Base-by-base conservation (phyloP, 805 yeast genomes). In the Ogataea populi-albae region DNA sequence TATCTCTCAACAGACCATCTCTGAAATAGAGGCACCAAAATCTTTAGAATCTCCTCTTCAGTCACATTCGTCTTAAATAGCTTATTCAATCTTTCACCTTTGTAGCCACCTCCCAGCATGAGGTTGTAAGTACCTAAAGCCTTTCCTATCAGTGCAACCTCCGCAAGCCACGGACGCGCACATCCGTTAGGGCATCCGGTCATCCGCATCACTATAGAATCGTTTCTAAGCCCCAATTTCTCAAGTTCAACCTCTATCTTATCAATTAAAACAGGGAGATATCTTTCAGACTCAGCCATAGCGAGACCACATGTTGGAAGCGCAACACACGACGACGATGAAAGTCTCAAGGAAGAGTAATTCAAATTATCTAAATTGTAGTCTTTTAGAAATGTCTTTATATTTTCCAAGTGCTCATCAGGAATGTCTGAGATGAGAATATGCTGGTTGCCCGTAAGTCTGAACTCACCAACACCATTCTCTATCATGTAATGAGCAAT, bases 161-260 rank as follows among this genome's bases (percentile, higher is more conserved):
- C 98, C 4, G 97, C 98, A 34, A 91, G 67, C 97, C 97, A 91
- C 19, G 98, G 98, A 63, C 98, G 80, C 17, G 98, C 93, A 71
- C 98, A 91, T 49, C 98, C 98, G 62, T 91, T 91, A 37, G 97
- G 97, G 73, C 98, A 91, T 38, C 98, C 98, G 20, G 97, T 91
- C 97, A 91, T 89, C 69, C 98, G 79, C 95, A 91, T 84, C 17
- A 88, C 95, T 48, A 91, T 75, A 6, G 95, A 81, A 64, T 91
- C 98, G 54, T 88, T 96, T 57, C 95, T 83, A 52, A 91, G 74
- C 6, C 98, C 98, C 47, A 80, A 79, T 55, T 88, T 95, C 64
- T 91, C 97, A 40, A 91, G 69, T 15, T 87, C 79, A n/a, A 69
- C 75, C 63, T 91, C 98, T 41, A 91, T 66, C 65, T 88, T 86